Base-by-base conservation (phyloP, 2,329 filamentous ascomycete genomes). In the Leptoxyphium fumago region DNA sequence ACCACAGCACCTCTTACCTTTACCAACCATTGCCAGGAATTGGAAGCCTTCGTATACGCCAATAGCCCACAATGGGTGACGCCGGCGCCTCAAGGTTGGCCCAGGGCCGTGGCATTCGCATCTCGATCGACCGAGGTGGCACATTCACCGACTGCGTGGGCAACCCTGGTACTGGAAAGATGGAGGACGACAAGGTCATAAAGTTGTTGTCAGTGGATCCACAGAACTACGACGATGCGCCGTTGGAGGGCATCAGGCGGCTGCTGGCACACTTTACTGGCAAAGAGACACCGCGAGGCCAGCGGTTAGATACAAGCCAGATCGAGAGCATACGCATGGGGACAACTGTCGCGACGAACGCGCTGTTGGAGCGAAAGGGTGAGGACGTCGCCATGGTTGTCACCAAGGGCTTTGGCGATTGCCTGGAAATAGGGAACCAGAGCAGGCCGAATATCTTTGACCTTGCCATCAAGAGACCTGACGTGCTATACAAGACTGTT, bases 241-340 rank as follows among this genome's bases (percentile, higher is more conserved):
- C 88, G 2, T 74, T 94, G 14, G 88, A 94, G 68, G 87, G 87
- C 26, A 94, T 94, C 58, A 78, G 88, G 13, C 80, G 88, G 46
- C 79, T 94, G 45, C 77, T 94, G 64, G 81, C 80, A 51, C 79
- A 77, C 53, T 93, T 93, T 62, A 77, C 79, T 2, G 72, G 74
- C 43, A 72, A 74, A 46, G 80, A 89, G 4, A 87, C 93, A 39
- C 84, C 84, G 2, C 78, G 87, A 40, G 86, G 85, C 21, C 71
- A 87, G 59, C 69, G 82, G 1, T 68, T 94, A 8, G 86, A 94
- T 61, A 94, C 87, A 1, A 76, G 78, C 14, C 67, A 79, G 56
- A 93, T 95, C 53, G 84, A 91, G 53, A 87, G 83, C 44, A 94
- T 95, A 60, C 81, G 88, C 40, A 95, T 95, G 88, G 88, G 88